Evolutionary conservation across 208 protist species (phyloP), one percentile per base, ranked within the genome.

Genomic region (Leishmania major): DNA sequence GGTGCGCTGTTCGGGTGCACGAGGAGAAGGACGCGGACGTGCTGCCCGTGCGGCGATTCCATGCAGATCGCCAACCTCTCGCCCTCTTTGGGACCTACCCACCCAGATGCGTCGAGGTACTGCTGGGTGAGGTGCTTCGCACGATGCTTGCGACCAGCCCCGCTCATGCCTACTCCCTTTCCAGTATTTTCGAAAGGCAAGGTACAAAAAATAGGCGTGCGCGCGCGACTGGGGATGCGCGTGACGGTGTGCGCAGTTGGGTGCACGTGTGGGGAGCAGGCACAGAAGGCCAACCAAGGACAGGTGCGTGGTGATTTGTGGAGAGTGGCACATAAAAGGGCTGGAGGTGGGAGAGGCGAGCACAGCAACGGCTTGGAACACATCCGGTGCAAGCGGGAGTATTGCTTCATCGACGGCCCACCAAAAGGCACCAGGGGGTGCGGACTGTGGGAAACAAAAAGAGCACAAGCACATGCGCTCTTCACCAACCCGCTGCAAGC

Each of bases 91-190:
- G 87, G 90, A 0, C 91, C 92, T 3, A 57, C 83, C 92, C 94
- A 97, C 6, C 79, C 88, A 31, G 84, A 78, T 13, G 79, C 74
- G 70, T 95, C 90, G 13, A 97, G 82, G 80, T 92, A 97, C 83
- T 95, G 90, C 43, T 74, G 82, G 40, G 94, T 97, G 62, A 96
- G 85, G 78, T 97, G 92, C 88, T 97, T 97, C 31, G 94, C 94
- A 37, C 94, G 91, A 79, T 97, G 94, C 80, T 95, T 95, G 40
- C 94, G 85, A 11, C 94, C 94, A 66, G 87, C 88, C 0, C 94
- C 94, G 75, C 92, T 96, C 94, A 97, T 96, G 37, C 71, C 45
- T 84, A 51, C 51, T 8, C 45, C 40, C 70, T 37, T n/a, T 25
- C 28, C 31, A 51, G 31, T 74, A 17, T 55, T 15, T 40, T 3